Conservation (phyloP, 2,329 filamentous ascomycete species). For the Botrytis byssoidea region DNA sequence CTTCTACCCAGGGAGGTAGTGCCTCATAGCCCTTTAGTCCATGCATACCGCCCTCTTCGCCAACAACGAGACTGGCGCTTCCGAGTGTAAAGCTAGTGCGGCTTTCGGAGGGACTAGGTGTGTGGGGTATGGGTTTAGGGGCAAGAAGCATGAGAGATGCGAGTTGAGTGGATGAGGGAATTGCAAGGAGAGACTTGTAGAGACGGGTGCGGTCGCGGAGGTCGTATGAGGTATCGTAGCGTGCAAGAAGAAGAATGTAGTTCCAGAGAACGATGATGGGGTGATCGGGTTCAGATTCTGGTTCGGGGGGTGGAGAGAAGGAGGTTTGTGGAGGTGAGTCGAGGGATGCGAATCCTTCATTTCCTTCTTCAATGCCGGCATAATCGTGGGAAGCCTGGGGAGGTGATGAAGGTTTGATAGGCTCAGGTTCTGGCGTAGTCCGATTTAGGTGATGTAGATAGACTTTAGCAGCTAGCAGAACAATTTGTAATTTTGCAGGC, state of each 20-base stretch:
- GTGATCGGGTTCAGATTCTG: constrained; percentile 49
- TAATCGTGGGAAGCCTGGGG: constrained; percentile 33
- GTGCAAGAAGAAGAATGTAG: constrained; percentile 78
- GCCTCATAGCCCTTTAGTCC: constrained; percentile 75
- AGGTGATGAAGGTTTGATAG: constrained; percentile 34
- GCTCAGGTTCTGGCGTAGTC: constrained; percentile 46
- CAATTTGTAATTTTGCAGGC: constrained; percentile 83
- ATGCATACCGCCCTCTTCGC: constrained; percentile 69
- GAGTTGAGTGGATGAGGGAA: constrained; percentile 73
- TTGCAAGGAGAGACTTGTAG: constrained; percentile 78
- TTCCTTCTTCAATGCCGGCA: constrained; percentile 24
- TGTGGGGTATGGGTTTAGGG: constrained; percentile 89
- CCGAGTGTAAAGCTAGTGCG: constrained; percentile 77
- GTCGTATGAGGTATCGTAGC: constrained; percentile 94
- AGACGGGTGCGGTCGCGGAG: constrained; percentile 87
- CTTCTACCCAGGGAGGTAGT: constrained; percentile 80
- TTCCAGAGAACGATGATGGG: constrained; percentile 77
- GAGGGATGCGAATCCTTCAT: constrained; percentile 34
- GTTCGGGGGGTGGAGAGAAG: constrained; percentile 24
- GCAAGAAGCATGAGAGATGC: constrained; percentile 88
- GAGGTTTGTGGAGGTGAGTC: constrained; percentile 25
- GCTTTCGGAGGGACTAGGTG: constrained; percentile 82
- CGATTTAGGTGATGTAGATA: constrained; percentile 85
- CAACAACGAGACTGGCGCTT: constrained; percentile 81
- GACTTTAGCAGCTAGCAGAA: constrained; percentile 92